These are phyloP conservation scores for Boehmeria nivea DNA, from an alignment of 306 rosid genomes.

Conservation along the genomic window DNA sequence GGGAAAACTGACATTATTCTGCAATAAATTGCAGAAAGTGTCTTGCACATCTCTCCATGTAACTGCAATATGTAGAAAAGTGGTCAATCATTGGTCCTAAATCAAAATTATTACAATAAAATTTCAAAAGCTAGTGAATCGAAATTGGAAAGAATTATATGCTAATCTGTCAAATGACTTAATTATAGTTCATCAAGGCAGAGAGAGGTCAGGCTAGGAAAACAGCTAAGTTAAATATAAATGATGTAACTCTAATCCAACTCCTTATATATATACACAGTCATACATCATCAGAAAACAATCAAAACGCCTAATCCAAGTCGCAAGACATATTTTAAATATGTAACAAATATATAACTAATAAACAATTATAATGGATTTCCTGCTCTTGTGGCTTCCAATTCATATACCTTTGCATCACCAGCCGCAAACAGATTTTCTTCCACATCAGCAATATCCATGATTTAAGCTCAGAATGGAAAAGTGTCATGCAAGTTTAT, in stretches of 20 bases:
- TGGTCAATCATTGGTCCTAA: neutral
- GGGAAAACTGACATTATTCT: slow-evolving; percentile 79
- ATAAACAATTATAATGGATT: no score
- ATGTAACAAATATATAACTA: no score
- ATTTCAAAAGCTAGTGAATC: no score
- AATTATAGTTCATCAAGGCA: no score
- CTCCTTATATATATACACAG: neutral
- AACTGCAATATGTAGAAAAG: slow-evolving; percentile 44
- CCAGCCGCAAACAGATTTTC: slow-evolving; percentile 68
- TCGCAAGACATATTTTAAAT: neutral
- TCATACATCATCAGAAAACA: neutral
- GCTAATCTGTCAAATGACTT: no score
- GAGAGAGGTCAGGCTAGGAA: no score
- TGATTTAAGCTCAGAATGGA: slow-evolving; percentile 29
- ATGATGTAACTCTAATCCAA: no score
- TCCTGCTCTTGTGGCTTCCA: slow-evolving; percentile 1
- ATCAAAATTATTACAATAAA: neutral
- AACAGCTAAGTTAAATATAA: neutral
- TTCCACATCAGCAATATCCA: slow-evolving; percentile 76
- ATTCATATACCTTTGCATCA: slow-evolving; percentile 72
- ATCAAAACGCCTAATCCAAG: neutral
- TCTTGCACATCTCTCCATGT: slow-evolving; percentile 94
- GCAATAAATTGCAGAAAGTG: slow-evolving; percentile 66
- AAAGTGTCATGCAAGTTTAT: slow-evolving; percentile 19
- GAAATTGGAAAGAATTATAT: no score